Conservation (phyloP, 345 rosid species). For the Syzygium aqueum region DNA sequence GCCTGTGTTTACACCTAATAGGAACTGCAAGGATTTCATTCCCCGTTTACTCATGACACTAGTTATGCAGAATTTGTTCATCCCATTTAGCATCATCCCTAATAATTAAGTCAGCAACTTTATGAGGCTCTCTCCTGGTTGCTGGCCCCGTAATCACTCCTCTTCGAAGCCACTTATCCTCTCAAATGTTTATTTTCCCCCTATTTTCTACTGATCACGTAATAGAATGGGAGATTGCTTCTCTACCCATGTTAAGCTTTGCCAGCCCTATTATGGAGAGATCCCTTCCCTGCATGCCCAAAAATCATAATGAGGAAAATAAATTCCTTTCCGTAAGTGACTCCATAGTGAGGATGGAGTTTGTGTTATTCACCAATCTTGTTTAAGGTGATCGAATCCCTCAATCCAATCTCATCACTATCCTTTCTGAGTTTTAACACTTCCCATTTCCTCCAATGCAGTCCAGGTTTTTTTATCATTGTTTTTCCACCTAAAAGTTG, state of each 20-base stretch:
- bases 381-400: background rate
- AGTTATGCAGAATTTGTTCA: background rate
- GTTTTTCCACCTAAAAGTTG: background rate
- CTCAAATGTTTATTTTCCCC: background rate
- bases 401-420: background rate
- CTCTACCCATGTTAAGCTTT: too few relatives aligned
- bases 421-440: background rate
- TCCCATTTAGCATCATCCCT: background rate
- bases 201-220: background rate
- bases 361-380: background rate
- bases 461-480: background rate
- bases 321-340: background rate
- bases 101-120: background rate
- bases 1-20: too few relatives aligned
- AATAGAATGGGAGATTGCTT: background rate
- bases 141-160: accelerated
- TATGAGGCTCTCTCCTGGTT: background rate
- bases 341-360: background rate
- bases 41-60: background rate
- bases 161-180: background rate
- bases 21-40: background rate
- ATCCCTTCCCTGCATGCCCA: accelerated
- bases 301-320: background rate
- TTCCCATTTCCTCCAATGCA: background rate
- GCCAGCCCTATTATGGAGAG: background rate